These are phyloP conservation scores for Epichloe gansuensis DNA, from an alignment of 2,329 filamentous ascomycete genomes.

Conservation along the genomic window DNA sequence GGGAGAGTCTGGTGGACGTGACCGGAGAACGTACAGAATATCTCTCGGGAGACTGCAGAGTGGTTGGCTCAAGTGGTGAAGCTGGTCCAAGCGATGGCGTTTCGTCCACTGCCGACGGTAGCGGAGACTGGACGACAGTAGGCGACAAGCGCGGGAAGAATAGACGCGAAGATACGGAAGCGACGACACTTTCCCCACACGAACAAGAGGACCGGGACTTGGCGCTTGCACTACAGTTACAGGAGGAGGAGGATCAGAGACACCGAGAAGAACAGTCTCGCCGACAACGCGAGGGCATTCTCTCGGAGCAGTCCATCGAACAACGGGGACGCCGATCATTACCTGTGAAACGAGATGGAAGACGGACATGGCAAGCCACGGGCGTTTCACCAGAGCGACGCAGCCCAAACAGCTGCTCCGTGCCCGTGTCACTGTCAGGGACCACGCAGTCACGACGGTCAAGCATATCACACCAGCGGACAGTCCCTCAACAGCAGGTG, in stretches of 20 bases:
- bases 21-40: conserved; percentile 74
- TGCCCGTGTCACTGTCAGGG: background rate
- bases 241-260: conserved; percentile 84
- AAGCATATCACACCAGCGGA: conserved; percentile 1
- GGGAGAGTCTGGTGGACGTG: conserved; percentile 86
- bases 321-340: conserved; percentile 38
- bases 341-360: conserved; percentile 12
- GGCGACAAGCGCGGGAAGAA: conserved; percentile 22
- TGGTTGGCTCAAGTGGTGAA: conserved; percentile 48
- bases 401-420: conserved; percentile 13
- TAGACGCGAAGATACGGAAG: conserved; percentile 13
- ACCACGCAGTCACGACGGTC: background rate
- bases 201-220: conserved; percentile 77
- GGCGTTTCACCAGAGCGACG: conserved; percentile 10
- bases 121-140: conserved; percentile 44
- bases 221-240: conserved; percentile 79
- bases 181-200: conserved; percentile 28
- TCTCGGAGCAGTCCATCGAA: conserved; percentile 60
- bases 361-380: conserved; percentile 4
- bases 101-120: conserved; percentile 10
- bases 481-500: conserved; percentile 17
- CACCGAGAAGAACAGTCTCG: conserved; percentile 54
- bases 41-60: conserved; percentile 79
- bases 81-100: conserved; percentile 9
- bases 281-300: conserved; percentile 50